Percentiles rank a stretch among this genome's conserved stretches.
Evolutionary conservation across 768 basidiomycete species (phyloP).

Genomic region (Suillus subaureus): DNA sequence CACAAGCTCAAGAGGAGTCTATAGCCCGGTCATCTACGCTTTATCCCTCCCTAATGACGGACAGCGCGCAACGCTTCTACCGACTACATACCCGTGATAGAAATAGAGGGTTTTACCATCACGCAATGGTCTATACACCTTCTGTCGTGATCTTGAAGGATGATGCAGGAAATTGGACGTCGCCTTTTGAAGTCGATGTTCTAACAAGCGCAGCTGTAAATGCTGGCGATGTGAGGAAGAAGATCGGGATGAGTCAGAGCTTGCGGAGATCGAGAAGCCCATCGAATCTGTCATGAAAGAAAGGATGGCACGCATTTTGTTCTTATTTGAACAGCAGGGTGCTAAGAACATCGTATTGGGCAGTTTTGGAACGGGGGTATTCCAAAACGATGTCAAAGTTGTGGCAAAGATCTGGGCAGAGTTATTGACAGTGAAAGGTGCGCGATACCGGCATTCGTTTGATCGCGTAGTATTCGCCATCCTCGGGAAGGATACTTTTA

Average conservation of each 20-base stretch:
- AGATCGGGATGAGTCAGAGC: slow-evolving; percentile 11
- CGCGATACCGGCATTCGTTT: slow-evolving; percentile 61
- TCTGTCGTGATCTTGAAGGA: slow-evolving; percentile 61
- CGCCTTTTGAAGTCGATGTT: slow-evolving; percentile 64
- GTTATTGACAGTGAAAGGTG: slow-evolving; percentile 47
- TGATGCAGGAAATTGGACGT: slow-evolving; percentile 57
- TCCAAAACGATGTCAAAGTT: slow-evolving; percentile 59
- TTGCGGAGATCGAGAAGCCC: slow-evolving; percentile 28
- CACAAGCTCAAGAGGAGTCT: slow-evolving; percentile 80
- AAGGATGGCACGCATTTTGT: slow-evolving; percentile 69
- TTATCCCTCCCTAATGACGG: slow-evolving; percentile 60
- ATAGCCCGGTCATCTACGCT: slow-evolving; percentile 77
- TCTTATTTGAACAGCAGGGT: slow-evolving; percentile 63
- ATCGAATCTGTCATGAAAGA: slow-evolving; percentile 66
- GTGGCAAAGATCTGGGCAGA: slow-evolving; percentile 70
- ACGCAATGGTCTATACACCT: slow-evolving; percentile 79
- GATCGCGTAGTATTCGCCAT: slow-evolving; percentile 70
- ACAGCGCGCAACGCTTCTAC: slow-evolving; percentile 62
- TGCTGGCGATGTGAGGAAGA: slow-evolving; percentile 50
- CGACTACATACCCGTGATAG: slow-evolving; percentile 51
- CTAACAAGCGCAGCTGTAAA: slow-evolving; percentile 79
- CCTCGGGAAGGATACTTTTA: slow-evolving; percentile 50
- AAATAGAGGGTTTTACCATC: slow-evolving; percentile 66
- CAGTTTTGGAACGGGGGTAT: slow-evolving; percentile 80
- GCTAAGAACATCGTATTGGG: slow-evolving; percentile 66